Percentiles rank a stretch among this genome's conserved stretches.
phyloP scores from a whole-genome alignment of 352 stramenopile genomes.

The Phytophthora tubulina region DNA sequence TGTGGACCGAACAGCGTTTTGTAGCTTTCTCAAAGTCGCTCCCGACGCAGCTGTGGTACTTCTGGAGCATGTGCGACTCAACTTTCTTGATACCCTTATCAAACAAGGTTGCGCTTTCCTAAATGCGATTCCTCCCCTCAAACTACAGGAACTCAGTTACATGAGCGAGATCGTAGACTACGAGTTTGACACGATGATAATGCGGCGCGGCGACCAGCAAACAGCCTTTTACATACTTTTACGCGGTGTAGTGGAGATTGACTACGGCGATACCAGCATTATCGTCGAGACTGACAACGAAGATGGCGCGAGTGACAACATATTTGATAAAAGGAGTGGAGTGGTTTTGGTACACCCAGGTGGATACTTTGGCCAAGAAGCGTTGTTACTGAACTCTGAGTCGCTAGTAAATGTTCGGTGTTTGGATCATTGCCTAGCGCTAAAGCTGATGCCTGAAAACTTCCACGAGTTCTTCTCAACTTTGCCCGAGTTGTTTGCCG shows the following conservation, averaged over 20 bases:
- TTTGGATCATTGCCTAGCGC: conserved; percentile 56
- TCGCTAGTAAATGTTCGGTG: conserved; percentile 50
- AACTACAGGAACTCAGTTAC: conserved; percentile 64
- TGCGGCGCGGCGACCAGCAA: conserved; percentile 38
- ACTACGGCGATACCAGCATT: conserved; percentile 35
- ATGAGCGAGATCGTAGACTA: conserved; percentile 65
- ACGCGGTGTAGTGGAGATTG: conserved; percentile 48
- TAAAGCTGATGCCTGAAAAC: conserved; percentile 48
- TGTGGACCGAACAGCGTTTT: conserved; percentile 73
- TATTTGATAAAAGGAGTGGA: conserved; percentile 18
- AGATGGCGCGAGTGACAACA: neutral
- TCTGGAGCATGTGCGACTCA: conserved; percentile 70
- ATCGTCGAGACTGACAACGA: conserved; percentile 16
- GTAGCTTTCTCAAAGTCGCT: conserved; percentile 78
- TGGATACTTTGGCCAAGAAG: conserved; percentile 75
- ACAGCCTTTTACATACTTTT: conserved; percentile 62
- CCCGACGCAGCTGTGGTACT: conserved; percentile 59
- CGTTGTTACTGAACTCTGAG: conserved; percentile 57
- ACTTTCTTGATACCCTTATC: conserved; percentile 69
- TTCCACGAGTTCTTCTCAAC: conserved; percentile 70
- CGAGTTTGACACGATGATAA: conserved; percentile 39
- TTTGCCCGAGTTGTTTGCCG: conserved; percentile 63
- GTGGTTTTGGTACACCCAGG: conserved; percentile 54
- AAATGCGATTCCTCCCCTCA: conserved; percentile 61
- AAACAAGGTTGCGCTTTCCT: conserved; percentile 68